Conservation (phyloP, 23 red algal species). For the Gracilaria gracilis region DNA sequence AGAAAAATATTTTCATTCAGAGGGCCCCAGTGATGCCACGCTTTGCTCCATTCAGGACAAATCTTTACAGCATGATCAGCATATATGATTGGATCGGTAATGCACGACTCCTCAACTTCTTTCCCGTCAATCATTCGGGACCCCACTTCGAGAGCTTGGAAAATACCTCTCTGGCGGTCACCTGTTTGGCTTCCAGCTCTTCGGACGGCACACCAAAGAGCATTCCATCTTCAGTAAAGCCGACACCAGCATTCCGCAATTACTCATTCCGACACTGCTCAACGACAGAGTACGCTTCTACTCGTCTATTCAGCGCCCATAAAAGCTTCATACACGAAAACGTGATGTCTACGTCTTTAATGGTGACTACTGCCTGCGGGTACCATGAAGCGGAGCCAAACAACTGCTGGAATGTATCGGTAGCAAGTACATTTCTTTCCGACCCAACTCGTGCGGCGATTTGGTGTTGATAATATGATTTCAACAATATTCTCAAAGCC, state of each 20-base stretch:
- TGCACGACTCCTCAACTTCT: not conserved
- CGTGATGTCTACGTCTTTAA: constrained; percentile 51
- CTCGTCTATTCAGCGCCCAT: constrained; percentile 25
- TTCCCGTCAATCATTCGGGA: constrained; percentile 23
- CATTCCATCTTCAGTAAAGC: constrained; percentile 31
- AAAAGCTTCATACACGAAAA: constrained; percentile 69
- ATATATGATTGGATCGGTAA: constrained; percentile 62
- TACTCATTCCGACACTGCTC: constrained; percentile 51
- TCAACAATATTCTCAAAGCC: constrained; percentile 72
- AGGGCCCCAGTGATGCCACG: constrained; percentile 81
- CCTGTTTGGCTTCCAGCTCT: constrained; percentile 12
- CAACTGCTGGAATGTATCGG: constrained; percentile 3
- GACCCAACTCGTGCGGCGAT: not conserved
- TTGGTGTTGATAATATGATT: constrained; percentile 24
- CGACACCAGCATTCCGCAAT: constrained; percentile 13
- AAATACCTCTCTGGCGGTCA: constrained; percentile 54
- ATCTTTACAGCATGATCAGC: constrained; percentile 73
- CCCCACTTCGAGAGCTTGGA: constrained; percentile 79
- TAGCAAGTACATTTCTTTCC: not conserved
- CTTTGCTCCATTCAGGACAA: constrained; percentile 82
- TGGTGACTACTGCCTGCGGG: constrained; percentile 27
- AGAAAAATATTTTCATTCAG: constrained; percentile 44
- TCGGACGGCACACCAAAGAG: constrained; percentile 12
- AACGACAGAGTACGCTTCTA: constrained; percentile 30
- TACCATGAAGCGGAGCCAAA: constrained; percentile 7